Base-by-base conservation (phyloP, 108 stramenopile genomes). In the Stephanodiscus triporus region DNA sequence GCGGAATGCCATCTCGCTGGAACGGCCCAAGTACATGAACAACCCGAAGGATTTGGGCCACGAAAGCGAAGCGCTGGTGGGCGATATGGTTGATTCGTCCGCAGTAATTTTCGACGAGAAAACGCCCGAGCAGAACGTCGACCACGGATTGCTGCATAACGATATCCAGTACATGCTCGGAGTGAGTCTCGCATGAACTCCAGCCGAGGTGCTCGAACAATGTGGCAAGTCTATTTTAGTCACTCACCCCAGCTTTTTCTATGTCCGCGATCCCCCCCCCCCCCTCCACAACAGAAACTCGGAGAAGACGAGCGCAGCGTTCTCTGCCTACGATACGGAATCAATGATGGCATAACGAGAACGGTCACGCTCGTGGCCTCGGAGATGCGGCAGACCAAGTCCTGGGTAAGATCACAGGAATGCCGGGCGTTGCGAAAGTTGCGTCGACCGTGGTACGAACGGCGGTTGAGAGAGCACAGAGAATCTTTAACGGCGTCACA, bases 391-490 rank as follows among this genome's bases (percentile, higher is more conserved):
- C 84, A 88, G 67, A 77, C 88, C 20, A 92, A 93, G 57, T 82
- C 90, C 13, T 96, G 92, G 92, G 95, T 96, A 22, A 63, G 95
- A 59, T 91, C 91, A 2, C 88, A 92, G 82, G 95, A 96, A 73
- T 92, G 89, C 57, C 84, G 93, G 69, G 95, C 91, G 48, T 72
- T 96, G 42, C 77, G 95, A 27, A 92, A 91, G 71, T 70, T 96
- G 17, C 80, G 95, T 27, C 84, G 95, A 20, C 95, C 95, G 17
- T 96, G 95, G 95, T 96, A 96, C 70, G 95, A 96, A 77, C 86
- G 91, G 70, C 81, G 90, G 66, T 70, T 96, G 72, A 89, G 80
- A 66, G 92, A 96, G 66, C 91, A 96, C 72, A 86, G 90, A 76
- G 68, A 90, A 64, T 87, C 93, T 2, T 68, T 94, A 16, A 65